Base-by-base conservation (phyloP, 371 early-diverging fungal species). In the Caulochytrium protostelioides region DNA sequence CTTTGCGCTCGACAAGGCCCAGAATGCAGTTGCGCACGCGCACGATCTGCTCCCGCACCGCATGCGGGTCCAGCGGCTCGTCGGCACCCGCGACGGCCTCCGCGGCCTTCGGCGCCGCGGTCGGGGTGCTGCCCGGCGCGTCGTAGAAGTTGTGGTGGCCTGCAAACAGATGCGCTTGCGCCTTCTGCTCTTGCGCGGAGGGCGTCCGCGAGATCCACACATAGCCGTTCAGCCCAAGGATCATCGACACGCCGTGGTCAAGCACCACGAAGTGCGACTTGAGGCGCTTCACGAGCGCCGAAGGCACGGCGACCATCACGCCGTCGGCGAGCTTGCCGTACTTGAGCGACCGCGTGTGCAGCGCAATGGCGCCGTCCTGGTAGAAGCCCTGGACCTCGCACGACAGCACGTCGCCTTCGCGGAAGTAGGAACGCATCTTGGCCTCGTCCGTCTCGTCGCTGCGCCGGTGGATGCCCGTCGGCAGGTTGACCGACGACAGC, bases 371-470 rank as follows among this genome's bases (percentile, higher is more conserved):
- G 8, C 94, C 94, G 52, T 86, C 92, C 16, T 55, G 55, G 55
- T 76, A 83, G 43, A 83, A 74, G 15, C 73, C 66, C 55, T 97
- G 97, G 5, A 97, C 84, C 54, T 99, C 98, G 30, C 97, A 92
- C 74, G 70, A 46, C 15, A 39, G 52, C 35, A 97, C 46, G 61
- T 98, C 97, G 4, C 94, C 94, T 38, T 95, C 91, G 25, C 77
- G 59, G 57, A 95, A 91, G 49, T 85, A 92, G 18, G 69, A 67
- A 34, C 91, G 71, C 97, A 99, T 99, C 49, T 85, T 83, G 38
- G 98, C 71, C 52, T 98, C 98, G 59, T 99, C 98, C 0, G 79
- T 73, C 52, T 97, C 99, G 26, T 79, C 78, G 65, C 95, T 94
- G 52, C 98, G 73, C 43, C 98, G 63, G 73, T 80, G 94, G 19